These are phyloP conservation scores for Thamnidium elegans DNA, from an alignment of 192 early-diverging fungal genomes.

Conservation along the genomic window DNA sequence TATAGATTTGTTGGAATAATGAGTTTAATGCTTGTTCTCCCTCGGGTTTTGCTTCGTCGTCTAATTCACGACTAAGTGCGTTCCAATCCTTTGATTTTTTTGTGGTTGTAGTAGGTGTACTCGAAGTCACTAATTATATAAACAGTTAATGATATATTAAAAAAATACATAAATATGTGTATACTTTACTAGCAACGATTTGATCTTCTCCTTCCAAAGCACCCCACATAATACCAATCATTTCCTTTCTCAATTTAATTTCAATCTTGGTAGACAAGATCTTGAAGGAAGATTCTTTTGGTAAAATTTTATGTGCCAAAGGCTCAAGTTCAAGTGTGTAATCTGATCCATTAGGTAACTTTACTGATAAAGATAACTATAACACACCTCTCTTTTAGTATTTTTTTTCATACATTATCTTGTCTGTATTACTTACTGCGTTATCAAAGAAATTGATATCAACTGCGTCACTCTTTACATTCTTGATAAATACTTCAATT, in stretches of 20 bases:
- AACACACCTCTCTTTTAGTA: background rate
- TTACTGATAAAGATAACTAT: constrained; percentile 74
- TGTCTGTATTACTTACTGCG: constrained; percentile 39
- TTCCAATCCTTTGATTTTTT: constrained; percentile 82
- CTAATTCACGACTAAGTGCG: constrained; percentile 67
- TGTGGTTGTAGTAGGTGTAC: constrained; percentile 33
- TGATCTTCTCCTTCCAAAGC: constrained; percentile 71
- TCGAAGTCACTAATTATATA: constrained; percentile 1
- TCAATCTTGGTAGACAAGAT: constrained; percentile 95
- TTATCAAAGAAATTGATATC: constrained; percentile 61
- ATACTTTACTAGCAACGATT: background rate
- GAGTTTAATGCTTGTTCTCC: constrained; percentile 89
- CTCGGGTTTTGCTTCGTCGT: constrained; percentile 78
- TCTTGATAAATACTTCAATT: constrained; percentile 89
- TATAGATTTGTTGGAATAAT: constrained; percentile 92
- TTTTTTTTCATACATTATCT: background rate
- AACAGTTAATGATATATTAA: background rate
- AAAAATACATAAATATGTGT: background rate
- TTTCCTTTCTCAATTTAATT: constrained; percentile 79
- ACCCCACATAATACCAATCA: constrained; percentile 81
- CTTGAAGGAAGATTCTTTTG: constrained; percentile 65
- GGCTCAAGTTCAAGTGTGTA: constrained; percentile 93
- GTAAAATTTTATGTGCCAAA: constrained; percentile 73
- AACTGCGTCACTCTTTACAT: constrained; percentile 68
- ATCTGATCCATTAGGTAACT: constrained; percentile 80